phyloP scores from a whole-genome alignment of 306 rosid genomes.

The Echinosophora koreensis region DNA sequence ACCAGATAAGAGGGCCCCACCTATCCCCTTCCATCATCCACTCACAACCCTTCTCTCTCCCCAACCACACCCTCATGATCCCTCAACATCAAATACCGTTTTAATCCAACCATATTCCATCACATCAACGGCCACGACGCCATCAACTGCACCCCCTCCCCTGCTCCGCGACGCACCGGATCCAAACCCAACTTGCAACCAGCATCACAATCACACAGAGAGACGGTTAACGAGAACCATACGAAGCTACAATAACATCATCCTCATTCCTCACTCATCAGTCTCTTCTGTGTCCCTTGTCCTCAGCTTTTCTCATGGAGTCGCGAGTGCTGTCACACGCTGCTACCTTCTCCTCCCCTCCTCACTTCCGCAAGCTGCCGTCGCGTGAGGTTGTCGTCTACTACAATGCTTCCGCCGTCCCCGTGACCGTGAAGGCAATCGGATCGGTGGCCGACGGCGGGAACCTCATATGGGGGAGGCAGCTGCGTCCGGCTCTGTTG shows the following conservation, averaged over 20 bases:
- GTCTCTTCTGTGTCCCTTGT: conserved; percentile 20
- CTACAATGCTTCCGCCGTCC: conserved; percentile 44
- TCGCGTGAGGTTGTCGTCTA: conserved; percentile 44
- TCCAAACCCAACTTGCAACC: background rate
- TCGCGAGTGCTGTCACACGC: conserved; percentile 97
- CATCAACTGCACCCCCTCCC: background rate
- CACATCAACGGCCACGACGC: background rate
- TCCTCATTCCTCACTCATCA: conserved; percentile 13
- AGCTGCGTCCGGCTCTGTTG: conserved; percentile 80
- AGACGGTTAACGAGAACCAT: conserved; percentile 49
- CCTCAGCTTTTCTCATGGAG: conserved; percentile 60
- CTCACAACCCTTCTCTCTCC: conserved; percentile 16
- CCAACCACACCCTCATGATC: conserved; percentile 28
- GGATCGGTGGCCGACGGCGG: conserved; percentile 79
- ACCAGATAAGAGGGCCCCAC: conserved; percentile 68
- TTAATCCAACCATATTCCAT: background rate
- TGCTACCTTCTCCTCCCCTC: conserved; percentile 54
- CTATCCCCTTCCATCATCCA: conserved; percentile 31
- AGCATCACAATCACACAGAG: too few species aligned
- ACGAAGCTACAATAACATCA: conserved; percentile 30
- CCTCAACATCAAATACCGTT: conserved; percentile 11
- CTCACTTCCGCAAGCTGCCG: conserved; percentile 58
- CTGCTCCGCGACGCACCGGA: background rate
- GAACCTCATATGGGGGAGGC: conserved; percentile 88
- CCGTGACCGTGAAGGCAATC: conserved; percentile 54